phyloP scores from a whole-genome alignment of 2,329 filamentous ascomycete species.

The Penicillium glabrum region DNA sequence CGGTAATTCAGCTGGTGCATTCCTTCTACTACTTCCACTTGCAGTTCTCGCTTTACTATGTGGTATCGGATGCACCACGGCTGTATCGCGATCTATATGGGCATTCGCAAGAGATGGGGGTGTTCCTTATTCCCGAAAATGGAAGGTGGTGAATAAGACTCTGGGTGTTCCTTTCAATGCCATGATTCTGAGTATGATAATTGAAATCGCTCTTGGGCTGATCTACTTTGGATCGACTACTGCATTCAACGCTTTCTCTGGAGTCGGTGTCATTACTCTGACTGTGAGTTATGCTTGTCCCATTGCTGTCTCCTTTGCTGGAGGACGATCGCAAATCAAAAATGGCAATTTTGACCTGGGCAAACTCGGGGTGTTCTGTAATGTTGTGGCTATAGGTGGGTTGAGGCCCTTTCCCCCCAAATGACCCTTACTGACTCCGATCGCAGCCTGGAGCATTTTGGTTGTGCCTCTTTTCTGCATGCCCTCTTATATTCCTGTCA shows the following conservation, averaged over 20 bases:
- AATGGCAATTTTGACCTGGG: constrained; percentile 52
- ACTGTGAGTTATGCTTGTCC: constrained; percentile 67
- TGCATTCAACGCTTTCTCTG: constrained; percentile 76
- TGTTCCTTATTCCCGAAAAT: constrained; percentile 65
- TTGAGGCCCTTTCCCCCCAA: constrained; percentile 8
- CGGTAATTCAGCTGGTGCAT: constrained; percentile 68
- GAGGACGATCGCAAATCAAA: constrained; percentile 57
- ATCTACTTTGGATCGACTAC: constrained; percentile 75
- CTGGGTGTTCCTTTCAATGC: constrained; percentile 69
- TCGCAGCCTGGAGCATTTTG: constrained; percentile 58
- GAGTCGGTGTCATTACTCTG: constrained; percentile 73
- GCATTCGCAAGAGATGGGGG: constrained; percentile 17
- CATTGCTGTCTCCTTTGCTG: constrained; percentile 59
- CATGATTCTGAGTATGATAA: constrained; percentile 63
- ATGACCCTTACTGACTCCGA: neutral
- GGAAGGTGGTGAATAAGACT: constrained; percentile 61
- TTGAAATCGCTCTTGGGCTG: constrained; percentile 68
- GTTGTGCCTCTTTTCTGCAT: constrained; percentile 67
- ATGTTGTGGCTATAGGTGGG: constrained; percentile 62
- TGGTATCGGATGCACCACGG: constrained; percentile 14
- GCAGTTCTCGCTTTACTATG: constrained; percentile 54
- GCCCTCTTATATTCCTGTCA: constrained; percentile 58
- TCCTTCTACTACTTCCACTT: constrained; percentile 66
- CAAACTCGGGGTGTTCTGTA: constrained; percentile 59
- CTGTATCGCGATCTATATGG: constrained; percentile 13